Evolutionary conservation across 306 rosid species (phyloP).

Genomic region (Quillaja saponaria): DNA sequence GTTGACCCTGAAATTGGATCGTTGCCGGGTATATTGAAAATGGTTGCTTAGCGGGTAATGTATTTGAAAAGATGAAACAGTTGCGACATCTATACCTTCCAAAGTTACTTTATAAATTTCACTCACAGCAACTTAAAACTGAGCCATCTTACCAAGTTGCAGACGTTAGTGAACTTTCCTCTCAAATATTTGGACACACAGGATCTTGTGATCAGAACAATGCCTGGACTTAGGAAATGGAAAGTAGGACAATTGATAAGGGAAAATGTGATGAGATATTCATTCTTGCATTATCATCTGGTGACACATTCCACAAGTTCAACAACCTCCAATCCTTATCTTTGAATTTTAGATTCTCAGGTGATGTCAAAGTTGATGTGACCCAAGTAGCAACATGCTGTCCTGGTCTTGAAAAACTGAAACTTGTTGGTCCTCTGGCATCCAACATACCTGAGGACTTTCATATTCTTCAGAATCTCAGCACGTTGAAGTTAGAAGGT

Average conservation of each 20-base stretch:
- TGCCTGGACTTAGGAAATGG: slow-evolving; percentile 8
- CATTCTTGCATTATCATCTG: too few relatives aligned
- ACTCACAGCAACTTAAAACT: not conserved
- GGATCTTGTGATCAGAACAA: not conserved
- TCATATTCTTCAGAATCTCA: too few relatives aligned
- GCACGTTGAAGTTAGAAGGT: slow-evolving; percentile 1
- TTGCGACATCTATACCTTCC: slow-evolving; percentile 35
- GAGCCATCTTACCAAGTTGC: slow-evolving; percentile 13
- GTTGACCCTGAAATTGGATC: slow-evolving; percentile 21
- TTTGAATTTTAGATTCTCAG: too few relatives aligned
- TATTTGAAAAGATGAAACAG: slow-evolving; percentile 13
- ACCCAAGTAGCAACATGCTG: too few relatives aligned
- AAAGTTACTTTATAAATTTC: not conserved
- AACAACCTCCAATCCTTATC: too few relatives aligned
- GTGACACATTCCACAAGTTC: too few relatives aligned
- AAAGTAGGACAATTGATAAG: not conserved
- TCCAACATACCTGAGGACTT: too few relatives aligned
- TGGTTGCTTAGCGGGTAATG: too few relatives aligned
- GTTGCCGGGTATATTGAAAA: not conserved
- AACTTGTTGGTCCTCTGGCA: too few relatives aligned
- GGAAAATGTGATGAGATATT: not conserved
- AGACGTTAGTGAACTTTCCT: slow-evolving; percentile 18
- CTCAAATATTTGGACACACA: not conserved
- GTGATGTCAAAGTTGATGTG: too few relatives aligned
- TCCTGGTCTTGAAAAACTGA: too few relatives aligned